These are phyloP conservation scores for Scleroderma bovista DNA, from an alignment of 768 basidiomycete genomes.

Conservation along the genomic window DNA sequence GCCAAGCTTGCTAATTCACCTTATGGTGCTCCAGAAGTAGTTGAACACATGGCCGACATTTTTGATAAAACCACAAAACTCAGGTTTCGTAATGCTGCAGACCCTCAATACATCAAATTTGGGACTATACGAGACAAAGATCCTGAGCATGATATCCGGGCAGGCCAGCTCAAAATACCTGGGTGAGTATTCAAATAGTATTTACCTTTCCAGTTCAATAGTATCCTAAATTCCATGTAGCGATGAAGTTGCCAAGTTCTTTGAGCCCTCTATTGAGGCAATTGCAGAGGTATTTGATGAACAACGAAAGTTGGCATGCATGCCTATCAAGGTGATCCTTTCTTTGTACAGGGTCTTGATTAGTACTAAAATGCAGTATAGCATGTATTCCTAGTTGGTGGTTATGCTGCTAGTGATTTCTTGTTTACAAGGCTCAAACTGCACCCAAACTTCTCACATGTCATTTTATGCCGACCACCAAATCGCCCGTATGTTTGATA, in stretches of 20 bases:
- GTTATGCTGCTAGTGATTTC: slow-evolving; percentile 45
- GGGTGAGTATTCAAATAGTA: slow-evolving; percentile 34
- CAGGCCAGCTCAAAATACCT: slow-evolving; percentile 32
- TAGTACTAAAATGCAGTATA: slow-evolving; percentile 3
- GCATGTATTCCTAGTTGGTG: slow-evolving; percentile 43
- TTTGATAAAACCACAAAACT: slow-evolving; percentile 34
- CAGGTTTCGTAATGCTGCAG: slow-evolving; percentile 31
- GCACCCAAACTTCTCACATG: slow-evolving; percentile 27
- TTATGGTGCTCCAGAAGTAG: slow-evolving; percentile 23
- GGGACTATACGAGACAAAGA: slow-evolving; percentile 33
- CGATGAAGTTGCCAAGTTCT: slow-evolving; percentile 32
- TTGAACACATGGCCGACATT: slow-evolving; percentile 25
- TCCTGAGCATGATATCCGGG: slow-evolving; percentile 26
- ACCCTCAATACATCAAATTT: slow-evolving; percentile 34
- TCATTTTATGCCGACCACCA: slow-evolving; percentile 43
- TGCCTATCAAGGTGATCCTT: slow-evolving; percentile 24
- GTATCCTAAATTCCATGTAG: slow-evolving; percentile 13
- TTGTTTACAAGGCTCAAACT: slow-evolving; percentile 35
- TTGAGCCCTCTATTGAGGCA: slow-evolving; percentile 34
- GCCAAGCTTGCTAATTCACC: slow-evolving; percentile 24
- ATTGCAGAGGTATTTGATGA: slow-evolving; percentile 28
- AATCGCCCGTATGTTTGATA: slow-evolving; percentile 36
- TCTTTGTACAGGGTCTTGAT: not conserved
- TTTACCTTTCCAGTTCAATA: too few species aligned
- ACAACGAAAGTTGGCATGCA: slow-evolving; percentile 16